A percentile compares a stretch with the other conserved stretches of the same genome.
Conservation (phyloP, 139 green algal species). For the Diplosphaera chodatii region DNA sequence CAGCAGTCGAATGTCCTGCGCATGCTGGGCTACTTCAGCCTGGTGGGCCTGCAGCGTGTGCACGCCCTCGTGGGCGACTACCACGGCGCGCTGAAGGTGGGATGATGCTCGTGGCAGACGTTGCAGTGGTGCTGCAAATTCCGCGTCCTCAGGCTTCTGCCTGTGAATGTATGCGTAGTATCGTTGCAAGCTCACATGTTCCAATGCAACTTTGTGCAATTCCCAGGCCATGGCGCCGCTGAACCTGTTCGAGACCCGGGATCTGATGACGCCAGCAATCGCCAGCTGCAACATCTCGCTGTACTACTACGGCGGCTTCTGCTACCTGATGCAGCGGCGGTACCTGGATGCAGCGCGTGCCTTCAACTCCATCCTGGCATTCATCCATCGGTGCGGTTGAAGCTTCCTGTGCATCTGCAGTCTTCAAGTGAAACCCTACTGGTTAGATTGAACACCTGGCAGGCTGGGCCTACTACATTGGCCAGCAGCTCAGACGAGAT, state of each 20-base stretch:
- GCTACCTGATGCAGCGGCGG: constrained; percentile 84
- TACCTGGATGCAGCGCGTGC: constrained; percentile 78
- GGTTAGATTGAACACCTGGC: too few relatives aligned
- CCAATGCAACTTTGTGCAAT: not conserved
- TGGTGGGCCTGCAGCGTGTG: constrained; percentile 86
- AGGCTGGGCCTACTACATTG: too few relatives aligned
- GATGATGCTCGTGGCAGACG: too few relatives aligned
- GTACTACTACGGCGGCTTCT: constrained; percentile 93
- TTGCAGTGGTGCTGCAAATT: too few relatives aligned
- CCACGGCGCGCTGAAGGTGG: constrained; percentile 51
- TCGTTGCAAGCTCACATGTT: not conserved
- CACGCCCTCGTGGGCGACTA: constrained; percentile 93
- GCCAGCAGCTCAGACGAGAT: too few relatives aligned
- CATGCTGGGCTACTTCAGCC: constrained; percentile 92
- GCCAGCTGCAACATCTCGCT: constrained; percentile 74
- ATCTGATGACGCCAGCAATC: not conserved
- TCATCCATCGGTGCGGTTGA: constrained; percentile 71
- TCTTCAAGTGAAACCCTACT: too few relatives aligned
- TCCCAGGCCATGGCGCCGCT: constrained; percentile 30
- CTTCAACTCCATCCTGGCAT: constrained; percentile 84
- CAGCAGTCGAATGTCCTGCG: constrained; percentile 86
- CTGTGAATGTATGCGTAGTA: not conserved
- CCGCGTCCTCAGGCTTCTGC: not conserved
- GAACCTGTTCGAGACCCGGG: constrained; percentile 9
- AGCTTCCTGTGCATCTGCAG: too few relatives aligned